phyloP scores from a whole-genome alignment of 2,329 filamentous ascomycete species.

The Fusarium dlaminii region DNA sequence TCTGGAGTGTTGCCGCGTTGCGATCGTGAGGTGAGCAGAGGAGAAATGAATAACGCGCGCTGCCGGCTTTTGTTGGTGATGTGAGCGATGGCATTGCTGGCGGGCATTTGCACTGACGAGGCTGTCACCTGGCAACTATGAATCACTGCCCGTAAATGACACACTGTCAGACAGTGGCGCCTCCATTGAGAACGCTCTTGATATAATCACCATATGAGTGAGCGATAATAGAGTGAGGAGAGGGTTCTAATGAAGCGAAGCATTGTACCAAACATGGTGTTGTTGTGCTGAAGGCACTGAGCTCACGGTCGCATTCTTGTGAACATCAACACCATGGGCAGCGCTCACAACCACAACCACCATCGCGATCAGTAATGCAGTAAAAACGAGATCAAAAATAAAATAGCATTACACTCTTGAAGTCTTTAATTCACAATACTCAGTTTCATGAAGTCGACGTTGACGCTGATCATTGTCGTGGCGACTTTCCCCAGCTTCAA shows the following conservation, averaged over 20 bases:
- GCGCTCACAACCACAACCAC: not conserved
- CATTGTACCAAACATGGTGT: accelerated
- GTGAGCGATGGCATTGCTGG: not conserved
- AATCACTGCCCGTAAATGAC: not conserved
- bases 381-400: accelerated
- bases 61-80: not conserved
- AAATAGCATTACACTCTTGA: accelerated
- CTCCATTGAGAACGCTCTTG: accelerated
- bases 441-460: not conserved
- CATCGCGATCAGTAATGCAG: accelerated
- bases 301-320: not conserved
- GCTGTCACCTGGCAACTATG: not conserved
- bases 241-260: accelerated
- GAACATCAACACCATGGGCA: accelerated
- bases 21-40: accelerated
- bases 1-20: too few species aligned
- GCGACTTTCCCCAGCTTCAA: slow-evolving; percentile 18
- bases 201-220: accelerated
- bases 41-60: not conserved
- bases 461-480: too few species aligned
- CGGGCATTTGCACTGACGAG: not conserved
- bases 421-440: not conserved
- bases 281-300: not conserved
- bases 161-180: accelerated
- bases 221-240: accelerated